phyloP scores from a whole-genome alignment of 345 rosid species.

The Eucalyptus sp. region DNA sequence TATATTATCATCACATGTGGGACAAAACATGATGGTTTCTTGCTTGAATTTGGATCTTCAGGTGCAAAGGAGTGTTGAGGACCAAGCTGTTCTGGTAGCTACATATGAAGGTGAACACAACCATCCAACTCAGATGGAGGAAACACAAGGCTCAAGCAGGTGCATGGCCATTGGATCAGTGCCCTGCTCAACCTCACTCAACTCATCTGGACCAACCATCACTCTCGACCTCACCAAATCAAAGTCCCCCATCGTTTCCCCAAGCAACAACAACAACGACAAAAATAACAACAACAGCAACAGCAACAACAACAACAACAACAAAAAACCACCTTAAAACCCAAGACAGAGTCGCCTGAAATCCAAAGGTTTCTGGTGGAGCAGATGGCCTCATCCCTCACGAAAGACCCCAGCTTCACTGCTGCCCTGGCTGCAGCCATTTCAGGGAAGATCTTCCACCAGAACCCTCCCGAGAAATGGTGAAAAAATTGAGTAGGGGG shows the following conservation, averaged over 20 bases:
- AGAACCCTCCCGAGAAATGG: slow-evolving; percentile 30
- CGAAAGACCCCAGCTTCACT: slow-evolving; percentile 90
- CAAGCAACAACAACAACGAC: not conserved
- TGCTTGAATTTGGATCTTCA: slow-evolving; percentile 5
- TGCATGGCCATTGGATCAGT: slow-evolving; percentile 17
- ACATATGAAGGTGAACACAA: slow-evolving; percentile 98
- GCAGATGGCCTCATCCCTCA: slow-evolving; percentile 90
- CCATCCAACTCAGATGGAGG: slow-evolving; percentile 68
- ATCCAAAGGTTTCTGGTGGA: slow-evolving; percentile 64
- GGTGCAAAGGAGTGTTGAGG: slow-evolving; percentile 94
- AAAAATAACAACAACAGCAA: not conserved
- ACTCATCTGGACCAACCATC: slow-evolving; percentile 24
- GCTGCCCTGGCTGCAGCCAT: slow-evolving; percentile 95
- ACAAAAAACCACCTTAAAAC: not conserved
- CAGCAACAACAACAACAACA: not conserved
- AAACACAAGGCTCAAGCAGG: slow-evolving; percentile 36
- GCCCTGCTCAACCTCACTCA: slow-evolving; percentile 29
- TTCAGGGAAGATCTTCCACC: slow-evolving; percentile 63
- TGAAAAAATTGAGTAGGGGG: not conserved
- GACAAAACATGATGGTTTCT: not conserved
- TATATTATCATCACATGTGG: not conserved
- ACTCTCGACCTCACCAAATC: slow-evolving; percentile 47
- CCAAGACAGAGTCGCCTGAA: slow-evolving; percentile 38
- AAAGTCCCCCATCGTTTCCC: slow-evolving; percentile 13
- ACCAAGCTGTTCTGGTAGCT: slow-evolving; percentile 77